These are phyloP conservation scores for Xylaria polymorpha DNA, from an alignment of 2,329 filamentous ascomycete species.

Conservation along the genomic window DNA sequence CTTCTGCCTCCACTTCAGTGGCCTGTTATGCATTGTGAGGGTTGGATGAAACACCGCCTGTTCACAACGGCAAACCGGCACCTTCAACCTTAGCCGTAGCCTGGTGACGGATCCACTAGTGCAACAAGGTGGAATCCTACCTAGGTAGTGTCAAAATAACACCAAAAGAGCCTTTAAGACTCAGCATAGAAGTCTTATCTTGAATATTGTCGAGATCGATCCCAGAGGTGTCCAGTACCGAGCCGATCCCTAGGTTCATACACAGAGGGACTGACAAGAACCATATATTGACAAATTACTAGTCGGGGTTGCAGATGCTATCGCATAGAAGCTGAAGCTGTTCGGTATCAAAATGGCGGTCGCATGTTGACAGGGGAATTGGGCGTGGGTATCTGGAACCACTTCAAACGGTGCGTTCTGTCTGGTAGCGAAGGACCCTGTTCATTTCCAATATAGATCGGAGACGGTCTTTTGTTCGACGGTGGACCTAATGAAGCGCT, in stretches of 20 bases:
- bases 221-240: slow-evolving; percentile 5
- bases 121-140: slow-evolving; percentile 12
- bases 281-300: neutral
- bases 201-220: slow-evolving; percentile 8
- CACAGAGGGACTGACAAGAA: neutral
- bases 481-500: slow-evolving; percentile 70
- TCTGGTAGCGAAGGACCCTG: neutral
- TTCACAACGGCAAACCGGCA: slow-evolving; percentile 32
- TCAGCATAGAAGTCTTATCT: neutral
- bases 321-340: neutral
- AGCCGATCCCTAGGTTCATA: slow-evolving; percentile 10
- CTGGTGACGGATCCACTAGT: slow-evolving; percentile 30
- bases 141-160: slow-evolving; percentile 8
- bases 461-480: slow-evolving; percentile 60
- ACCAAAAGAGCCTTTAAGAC: neutral
- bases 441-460: slow-evolving; percentile 67
- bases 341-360: slow-evolving; percentile 1
- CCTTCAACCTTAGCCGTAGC: slow-evolving; percentile 30
- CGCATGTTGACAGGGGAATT: slow-evolving; percentile 14
- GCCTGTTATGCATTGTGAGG: slow-evolving; percentile 34
- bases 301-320: neutral
- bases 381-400: slow-evolving; percentile 4
- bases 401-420: slow-evolving; percentile 1
- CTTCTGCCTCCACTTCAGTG: slow-evolving; percentile 36
- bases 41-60: slow-evolving; percentile 43